Base-by-base conservation (phyloP, 441 rosid species). In the Aleurites moluccanus region DNA sequence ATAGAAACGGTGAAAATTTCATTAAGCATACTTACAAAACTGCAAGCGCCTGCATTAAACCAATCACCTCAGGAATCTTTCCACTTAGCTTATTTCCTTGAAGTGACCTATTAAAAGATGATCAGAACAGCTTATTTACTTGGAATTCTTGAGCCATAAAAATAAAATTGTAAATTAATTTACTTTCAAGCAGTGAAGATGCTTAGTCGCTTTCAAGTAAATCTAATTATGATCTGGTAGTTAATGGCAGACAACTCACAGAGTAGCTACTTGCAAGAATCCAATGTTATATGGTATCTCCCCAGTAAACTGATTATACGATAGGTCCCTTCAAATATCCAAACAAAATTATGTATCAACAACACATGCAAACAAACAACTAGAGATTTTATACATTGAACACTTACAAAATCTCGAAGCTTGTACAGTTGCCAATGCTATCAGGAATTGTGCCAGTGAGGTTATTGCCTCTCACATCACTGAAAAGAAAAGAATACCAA, bases 31-130 rank as follows among this genome's bases (percentile, higher is more conserved):
- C 98, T 77, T 85, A 96, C 99, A 96, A 62, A 56, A 96, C 97
- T 50, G 99, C 99, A 30, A 96, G 87, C 52, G 99, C 99, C 82
- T 96, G 99, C 99, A 96, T 93, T 40, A 96, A 73, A 67, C 99
- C 99, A 55, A 93, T 82, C 66, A 92, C 98, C 59, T 88, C 96
- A 0, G 99, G 99, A 83, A 96, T 93, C 78, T 65, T 83, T 70
- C 99, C 98, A 0, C 87, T 87, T n/a, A 96, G 76, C 79, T 71
- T 84, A 47, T 96, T 96, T 61, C 97, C 98, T 83, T 96, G 98
- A 4, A 96, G 90, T 21, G 99, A 96, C 85, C 99, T 96, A 55
- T 2, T 52, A 75, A 52, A 52, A 50, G 7, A 62, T 14, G 42
- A 1, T 25, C 30, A 55, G 1, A 23, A 28, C 14, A 10, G 15